These are phyloP conservation scores for Suillus cothurnatus DNA, from an alignment of 768 basidiomycete genomes.

Conservation along the genomic window DNA sequence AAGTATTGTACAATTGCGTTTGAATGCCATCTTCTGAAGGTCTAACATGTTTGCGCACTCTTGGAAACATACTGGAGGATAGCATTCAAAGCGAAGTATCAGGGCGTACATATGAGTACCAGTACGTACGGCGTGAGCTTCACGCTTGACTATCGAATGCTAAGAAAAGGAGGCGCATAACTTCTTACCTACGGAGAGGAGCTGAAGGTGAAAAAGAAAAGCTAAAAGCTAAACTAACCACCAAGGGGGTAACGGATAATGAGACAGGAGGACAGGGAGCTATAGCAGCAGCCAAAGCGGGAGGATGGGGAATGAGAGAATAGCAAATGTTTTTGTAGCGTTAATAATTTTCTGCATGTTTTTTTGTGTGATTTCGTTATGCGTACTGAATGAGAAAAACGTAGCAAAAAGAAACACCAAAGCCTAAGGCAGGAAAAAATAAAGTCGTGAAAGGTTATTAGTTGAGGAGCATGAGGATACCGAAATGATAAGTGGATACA, in stretches of 20 bases:
- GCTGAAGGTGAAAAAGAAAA: slow-evolving; percentile 27
- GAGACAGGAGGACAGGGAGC: slow-evolving; percentile 1
- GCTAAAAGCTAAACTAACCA: slow-evolving; percentile 20
- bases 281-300: slow-evolving; percentile 13
- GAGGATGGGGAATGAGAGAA: slow-evolving; percentile 15
- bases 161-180: slow-evolving; percentile 29
- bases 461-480: slow-evolving; percentile 36
- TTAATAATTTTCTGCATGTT: slow-evolving; percentile 39
- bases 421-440: slow-evolving; percentile 31
- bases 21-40: background rate
- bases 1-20: slow-evolving; percentile 12
- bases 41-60: background rate
- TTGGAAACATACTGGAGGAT: background rate
- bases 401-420: slow-evolving; percentile 40
- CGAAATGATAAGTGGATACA: slow-evolving; percentile 34
- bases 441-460: slow-evolving; percentile 41
- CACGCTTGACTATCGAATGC: slow-evolving; percentile 11
- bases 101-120: background rate
- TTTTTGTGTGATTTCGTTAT: slow-evolving; percentile 38
- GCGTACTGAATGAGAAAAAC: slow-evolving; percentile 34
- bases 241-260: slow-evolving; percentile 22
- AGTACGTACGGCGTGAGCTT: background rate
- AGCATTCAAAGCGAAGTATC: slow-evolving; percentile 3
- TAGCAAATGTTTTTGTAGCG: slow-evolving; percentile 52
- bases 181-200: slow-evolving; percentile 48